Base-by-base conservation (phyloP, 2,329 filamentous ascomycete species). In the Fusarium nodosum region DNA sequence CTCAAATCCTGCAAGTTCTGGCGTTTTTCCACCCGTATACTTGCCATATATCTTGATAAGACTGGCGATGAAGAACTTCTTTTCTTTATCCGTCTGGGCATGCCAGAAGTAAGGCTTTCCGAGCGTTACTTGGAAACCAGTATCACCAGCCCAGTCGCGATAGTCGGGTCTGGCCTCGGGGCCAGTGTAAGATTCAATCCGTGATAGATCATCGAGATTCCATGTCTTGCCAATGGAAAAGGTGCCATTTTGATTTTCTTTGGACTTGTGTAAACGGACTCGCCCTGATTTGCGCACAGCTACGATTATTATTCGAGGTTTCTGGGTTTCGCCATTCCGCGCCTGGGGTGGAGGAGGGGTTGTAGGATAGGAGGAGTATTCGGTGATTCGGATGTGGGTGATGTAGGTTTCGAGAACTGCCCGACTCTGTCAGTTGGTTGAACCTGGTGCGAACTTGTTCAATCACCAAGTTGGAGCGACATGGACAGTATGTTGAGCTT, bases 161-260 rank as follows among this genome's bases (percentile, higher is more conserved):
- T 87, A 71, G 82, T 87, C 77, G 69, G 90, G 72, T 79, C 84
- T 76, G 84, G 87, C 76, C 78, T 84, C 81, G 22, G 88, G 79
- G 44, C 90, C 86, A 9, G 89, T 91, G 76, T 91, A 98, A 28
- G 93, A 96, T 78, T 97, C 92, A 70, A 99, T 92, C 46, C 87
- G 86, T 7, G 88, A 87, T 50, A 99, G 83, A 77, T 99, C 96
- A 79, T 98, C 95, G 72, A 99, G 87, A 78, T 94, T 92, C 96
- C 96, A 99, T 5, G 96, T 97, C 82, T 99, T 99, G 71, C 96
- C 96, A 72, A 99, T 97, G 22, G 95, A 98, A 80, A 97, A 99
- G 26, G 93, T 90, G 58, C 94, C 94, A 79, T 97, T 97, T 58
- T 88, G 85, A 78, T 99, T 99, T 82, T 99, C 96, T 74, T 97